These are phyloP conservation scores for Entomortierella parvispora DNA, from an alignment of 192 early-diverging fungal species.

Conservation along the genomic window DNA sequence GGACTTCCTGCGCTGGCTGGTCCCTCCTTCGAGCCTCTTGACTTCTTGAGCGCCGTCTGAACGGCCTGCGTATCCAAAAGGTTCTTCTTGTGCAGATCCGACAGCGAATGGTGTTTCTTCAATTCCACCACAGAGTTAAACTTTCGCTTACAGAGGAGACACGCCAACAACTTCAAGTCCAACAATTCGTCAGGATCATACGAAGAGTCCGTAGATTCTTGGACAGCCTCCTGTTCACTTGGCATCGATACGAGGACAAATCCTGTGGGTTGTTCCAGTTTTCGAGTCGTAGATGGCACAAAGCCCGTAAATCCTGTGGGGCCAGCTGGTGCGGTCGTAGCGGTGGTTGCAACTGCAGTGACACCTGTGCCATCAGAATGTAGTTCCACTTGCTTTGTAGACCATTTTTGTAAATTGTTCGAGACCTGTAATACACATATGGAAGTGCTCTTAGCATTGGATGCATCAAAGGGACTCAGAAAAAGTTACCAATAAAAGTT, in stretches of 20 bases:
- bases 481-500: background rate
- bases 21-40: conserved; percentile 4
- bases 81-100: conserved; percentile 68
- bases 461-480: no score
- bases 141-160: conserved; percentile 69
- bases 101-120: conserved; percentile 62
- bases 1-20: background rate
- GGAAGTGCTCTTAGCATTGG: no score
- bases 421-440: conserved; percentile 37
- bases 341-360: no score
- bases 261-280: background rate
- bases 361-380: conserved; percentile 13
- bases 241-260: background rate
- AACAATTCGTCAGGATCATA: conserved; percentile 45
- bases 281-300: background rate
- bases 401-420: conserved; percentile 45
- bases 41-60: conserved; percentile 22
- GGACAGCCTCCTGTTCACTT: no score
- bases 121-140: conserved; percentile 62
- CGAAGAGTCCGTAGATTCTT: background rate
- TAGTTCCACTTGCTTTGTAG: conserved; percentile 33
- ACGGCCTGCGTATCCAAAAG: conserved; percentile 19
- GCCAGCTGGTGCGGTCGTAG: no score
- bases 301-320: no score
- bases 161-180: conserved; percentile 60